Percentiles rank a stretch among this genome's conserved stretches.
Evolutionary conservation across 345 rosid genomes (phyloP).

Genomic region (Eucalyptus coolabah): DNA sequence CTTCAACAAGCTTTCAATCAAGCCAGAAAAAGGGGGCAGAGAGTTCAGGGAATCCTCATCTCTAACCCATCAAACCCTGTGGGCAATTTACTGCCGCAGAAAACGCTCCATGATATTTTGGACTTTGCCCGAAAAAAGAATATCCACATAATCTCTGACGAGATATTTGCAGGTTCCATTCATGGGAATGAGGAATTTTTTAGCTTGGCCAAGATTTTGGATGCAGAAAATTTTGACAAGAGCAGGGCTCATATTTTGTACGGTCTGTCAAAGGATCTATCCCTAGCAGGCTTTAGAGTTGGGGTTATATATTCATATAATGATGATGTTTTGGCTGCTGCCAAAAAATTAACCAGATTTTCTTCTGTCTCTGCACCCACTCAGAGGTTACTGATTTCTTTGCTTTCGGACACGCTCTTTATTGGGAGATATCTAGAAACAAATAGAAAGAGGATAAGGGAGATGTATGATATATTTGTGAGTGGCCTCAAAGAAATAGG

Average conservation of each 20-base stretch:
- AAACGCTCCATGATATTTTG: constrained; percentile 41
- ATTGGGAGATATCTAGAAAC: constrained; percentile 40
- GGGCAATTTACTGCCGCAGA: constrained; percentile 58
- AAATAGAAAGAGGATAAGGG: constrained; percentile 39
- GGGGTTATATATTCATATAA: constrained; percentile 73
- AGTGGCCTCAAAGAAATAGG: constrained; percentile 49
- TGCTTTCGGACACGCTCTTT: constrained; percentile 65
- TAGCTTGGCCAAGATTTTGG: constrained; percentile 71
- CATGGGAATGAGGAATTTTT: constrained; percentile 68
- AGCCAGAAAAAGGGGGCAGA: constrained; percentile 70
- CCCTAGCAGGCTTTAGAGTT: constrained; percentile 75
- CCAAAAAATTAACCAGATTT: constrained; percentile 61
- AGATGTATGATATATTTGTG: constrained; percentile 40
- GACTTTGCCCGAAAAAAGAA: constrained; percentile 74
- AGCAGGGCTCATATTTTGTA: constrained; percentile 74
- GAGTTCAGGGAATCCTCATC: constrained; percentile 64
- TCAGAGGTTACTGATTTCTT: constrained; percentile 61
- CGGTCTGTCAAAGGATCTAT: constrained; percentile 85
- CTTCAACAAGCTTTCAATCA: constrained; percentile 80
- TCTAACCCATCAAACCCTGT: constrained; percentile 89
- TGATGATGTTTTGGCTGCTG: constrained; percentile 51
- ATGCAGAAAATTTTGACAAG: constrained; percentile 53
- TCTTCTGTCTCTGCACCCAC: constrained; percentile 64
- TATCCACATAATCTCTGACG: constrained; percentile 80
- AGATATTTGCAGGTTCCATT: constrained; percentile 74